phyloP scores from a whole-genome alignment of 2,329 filamentous ascomycete genomes.

The Colletotrichum viniferum region DNA sequence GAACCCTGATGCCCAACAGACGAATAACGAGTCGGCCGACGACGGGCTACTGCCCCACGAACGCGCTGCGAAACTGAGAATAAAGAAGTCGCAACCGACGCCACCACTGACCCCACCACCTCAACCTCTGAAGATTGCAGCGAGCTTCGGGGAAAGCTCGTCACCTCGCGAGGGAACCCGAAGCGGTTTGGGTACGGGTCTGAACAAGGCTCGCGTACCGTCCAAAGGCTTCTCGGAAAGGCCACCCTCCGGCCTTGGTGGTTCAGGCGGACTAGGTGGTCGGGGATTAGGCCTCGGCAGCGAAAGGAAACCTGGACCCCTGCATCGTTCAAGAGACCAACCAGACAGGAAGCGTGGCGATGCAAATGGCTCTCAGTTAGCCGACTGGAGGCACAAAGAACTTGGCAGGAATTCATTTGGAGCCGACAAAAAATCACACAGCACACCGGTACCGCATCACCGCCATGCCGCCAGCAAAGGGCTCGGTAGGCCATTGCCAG shows the following conservation, averaged over 20 bases:
- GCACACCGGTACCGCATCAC: constrained; percentile 4
- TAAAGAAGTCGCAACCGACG: neutral
- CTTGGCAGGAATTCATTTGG: neutral
- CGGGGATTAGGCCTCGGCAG: neutral
- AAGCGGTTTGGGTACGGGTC: neutral
- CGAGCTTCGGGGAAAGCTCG: neutral
- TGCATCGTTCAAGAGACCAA: neutral
- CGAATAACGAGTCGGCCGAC: neutral
- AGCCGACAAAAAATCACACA: neutral
- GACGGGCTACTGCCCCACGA: constrained; percentile 42
- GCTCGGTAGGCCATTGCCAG: too few relatives aligned
- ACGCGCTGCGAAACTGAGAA: constrained; percentile 34
- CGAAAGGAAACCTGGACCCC: neutral
- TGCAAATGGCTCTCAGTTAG: neutral
- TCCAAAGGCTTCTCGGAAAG: neutral
- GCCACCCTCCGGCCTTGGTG: neutral
- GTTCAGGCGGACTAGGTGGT: neutral
- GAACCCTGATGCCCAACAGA: neutral
- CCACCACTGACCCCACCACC: neutral
- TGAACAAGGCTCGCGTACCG: neutral
- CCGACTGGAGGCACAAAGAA: constrained; percentile 9
- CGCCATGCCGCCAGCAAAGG: neutral
- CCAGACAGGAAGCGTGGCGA: neutral
- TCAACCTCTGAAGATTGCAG: neutral
- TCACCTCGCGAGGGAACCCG: neutral